A percentile compares a stretch with the other conserved stretches of the same genome.
Conservation (phyloP, 495 filamentous ascomycete genomes). For the Penicillium turbatum region DNA sequence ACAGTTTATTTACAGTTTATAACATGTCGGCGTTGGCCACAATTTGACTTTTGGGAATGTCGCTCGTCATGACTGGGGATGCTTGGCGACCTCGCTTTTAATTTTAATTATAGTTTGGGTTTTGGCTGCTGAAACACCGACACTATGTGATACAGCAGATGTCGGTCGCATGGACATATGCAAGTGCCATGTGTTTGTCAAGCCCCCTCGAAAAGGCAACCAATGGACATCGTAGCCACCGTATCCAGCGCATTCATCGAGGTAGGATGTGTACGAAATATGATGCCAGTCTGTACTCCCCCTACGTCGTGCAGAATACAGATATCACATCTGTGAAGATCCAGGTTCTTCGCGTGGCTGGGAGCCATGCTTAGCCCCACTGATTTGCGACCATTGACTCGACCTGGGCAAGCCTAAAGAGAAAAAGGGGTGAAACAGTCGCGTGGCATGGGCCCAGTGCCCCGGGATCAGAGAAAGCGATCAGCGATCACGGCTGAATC, state of each 20-base stretch:
- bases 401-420: background rate
- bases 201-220: slow-evolving; percentile 9
- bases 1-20: background rate
- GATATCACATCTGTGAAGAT: background rate
- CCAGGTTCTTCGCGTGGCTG: slow-evolving; percentile 1
- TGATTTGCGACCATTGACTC: slow-evolving; percentile 7
- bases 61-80: background rate
- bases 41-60: background rate
- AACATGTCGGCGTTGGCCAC: background rate
- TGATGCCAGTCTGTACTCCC: background rate
- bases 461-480: slow-evolving; percentile 5
- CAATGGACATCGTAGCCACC: background rate
- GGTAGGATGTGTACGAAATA: background rate
- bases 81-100: background rate
- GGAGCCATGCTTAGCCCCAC: slow-evolving; percentile 3
- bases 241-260: background rate
- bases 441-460: slow-evolving; percentile 10
- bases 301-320: background rate
- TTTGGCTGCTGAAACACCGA: background rate
- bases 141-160: slow-evolving; percentile 15
- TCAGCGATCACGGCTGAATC: slow-evolving; percentile 12
- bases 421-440: slow-evolving; percentile 9
- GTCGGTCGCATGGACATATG: slow-evolving; percentile 13
- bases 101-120: slow-evolving; percentile 6
- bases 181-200: slow-evolving; percentile 31